Base-by-base conservation (phyloP, 2,329 filamentous ascomycete species). In the Aspergillus caelatus region DNA sequence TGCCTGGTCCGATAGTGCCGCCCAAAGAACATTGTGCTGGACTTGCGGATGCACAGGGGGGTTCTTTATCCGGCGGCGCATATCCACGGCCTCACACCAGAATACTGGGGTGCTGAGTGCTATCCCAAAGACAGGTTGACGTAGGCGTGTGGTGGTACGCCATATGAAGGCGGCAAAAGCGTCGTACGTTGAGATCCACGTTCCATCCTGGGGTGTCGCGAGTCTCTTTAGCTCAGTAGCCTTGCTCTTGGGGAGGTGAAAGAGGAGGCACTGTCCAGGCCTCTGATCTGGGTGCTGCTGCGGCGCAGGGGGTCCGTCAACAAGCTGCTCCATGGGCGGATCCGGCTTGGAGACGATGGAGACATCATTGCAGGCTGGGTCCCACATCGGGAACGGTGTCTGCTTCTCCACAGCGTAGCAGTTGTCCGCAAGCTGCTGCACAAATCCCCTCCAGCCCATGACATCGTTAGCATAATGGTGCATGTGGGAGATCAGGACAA, bases 121-220 rank as follows among this genome's bases (percentile, higher is more conserved):
- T 0, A 71, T 64, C 0, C 76, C 68, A 63, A 75, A 80, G 0
- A 78, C 34, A 0, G 69, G 68, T 0, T 73, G 72, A 16, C 79
- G 74, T 12, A 77, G 68, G 2, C 72, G 70, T 4, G 78, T 73
- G 0, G 80, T 61, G 9, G 69, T 67, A 1, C 80, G 77, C 79
- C 80, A 82, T 10, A 83, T 72, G 46, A 78, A 77, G 11, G 81
- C 80, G 1, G 74, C 72, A 61, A 79, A 76, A n/a, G 80, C 80
- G 57, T 83, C 81, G 64, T 82, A 83, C 2, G 79, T 83, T 4
- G 81, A 83, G 39, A 83, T 75, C 79, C 80, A 82, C 12, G 70
- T 69, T 8, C 74, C 76, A 21, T 78, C 76, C 0, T 68, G 56
- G 0, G 79, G 77, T 0, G 56, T 69, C 0, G 79, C 79, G 1